A percentile compares a stretch with the other conserved stretches of the same genome.
Conservation (phyloP, 169 alveolate genomes). For the Plasmodium gonderi region DNA sequence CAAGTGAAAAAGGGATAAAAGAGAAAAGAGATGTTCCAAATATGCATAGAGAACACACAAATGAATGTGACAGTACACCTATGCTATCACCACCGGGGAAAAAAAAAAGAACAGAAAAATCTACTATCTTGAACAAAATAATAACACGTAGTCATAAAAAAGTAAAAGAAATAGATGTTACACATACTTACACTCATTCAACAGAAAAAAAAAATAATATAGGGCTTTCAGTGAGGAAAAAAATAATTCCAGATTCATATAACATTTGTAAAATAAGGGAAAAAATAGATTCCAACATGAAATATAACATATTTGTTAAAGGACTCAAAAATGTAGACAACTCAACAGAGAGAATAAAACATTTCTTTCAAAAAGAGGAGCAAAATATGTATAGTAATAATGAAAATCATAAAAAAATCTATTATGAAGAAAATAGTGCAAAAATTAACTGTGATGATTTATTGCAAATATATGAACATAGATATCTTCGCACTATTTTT, state of each 20-base stretch:
- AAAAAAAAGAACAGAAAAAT: constrained; percentile 40
- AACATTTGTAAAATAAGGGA: not conserved
- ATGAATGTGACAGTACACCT: not conserved
- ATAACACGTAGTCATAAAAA: not conserved
- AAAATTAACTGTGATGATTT: constrained; percentile 31
- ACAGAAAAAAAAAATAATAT: not conserved
- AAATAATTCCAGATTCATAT: not conserved
- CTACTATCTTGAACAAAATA: constrained; percentile 34
- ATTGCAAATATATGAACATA: constrained; percentile 65
- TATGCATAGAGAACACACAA: not conserved
- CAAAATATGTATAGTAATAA: not conserved
- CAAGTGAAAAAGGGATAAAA: not conserved
- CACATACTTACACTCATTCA: not conserved
- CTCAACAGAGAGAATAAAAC: not conserved
- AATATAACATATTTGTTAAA: constrained; percentile 12
- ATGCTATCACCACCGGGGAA: constrained; percentile 39
- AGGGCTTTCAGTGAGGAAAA: not conserved
- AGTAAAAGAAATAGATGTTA: not conserved
- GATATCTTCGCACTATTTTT: constrained; percentile 39
- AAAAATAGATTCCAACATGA: not conserved
- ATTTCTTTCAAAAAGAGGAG: not conserved
- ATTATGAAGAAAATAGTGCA: not conserved
- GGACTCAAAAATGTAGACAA: not conserved
- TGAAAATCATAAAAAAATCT: not conserved
- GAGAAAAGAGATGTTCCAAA: not conserved